Evolutionary conservation across 148 eudicot genomes (phyloP).

Genomic region (Rhododendron kiyosumense): DNA sequence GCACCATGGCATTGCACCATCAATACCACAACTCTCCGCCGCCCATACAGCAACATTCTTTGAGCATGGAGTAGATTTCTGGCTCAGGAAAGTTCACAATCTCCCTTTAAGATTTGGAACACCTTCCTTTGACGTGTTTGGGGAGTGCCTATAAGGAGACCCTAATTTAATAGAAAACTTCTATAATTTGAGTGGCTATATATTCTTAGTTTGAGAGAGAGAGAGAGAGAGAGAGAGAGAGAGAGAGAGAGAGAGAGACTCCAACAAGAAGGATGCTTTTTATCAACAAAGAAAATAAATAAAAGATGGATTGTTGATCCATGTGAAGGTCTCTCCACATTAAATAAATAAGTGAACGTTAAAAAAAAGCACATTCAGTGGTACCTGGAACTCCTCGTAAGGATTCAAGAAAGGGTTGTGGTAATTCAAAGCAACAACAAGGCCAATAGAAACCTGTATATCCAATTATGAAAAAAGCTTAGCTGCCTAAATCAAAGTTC

Average conservation of each 20-base stretch:
- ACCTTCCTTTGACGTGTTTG: not conserved
- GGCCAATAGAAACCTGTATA: slow-evolving; percentile 79
- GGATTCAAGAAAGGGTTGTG: slow-evolving; percentile 83
- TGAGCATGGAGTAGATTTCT: not conserved
- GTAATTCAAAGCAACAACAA: slow-evolving; percentile 86
- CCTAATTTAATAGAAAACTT: not conserved
- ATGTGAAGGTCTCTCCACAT: not conserved
- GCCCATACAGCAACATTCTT: not conserved
- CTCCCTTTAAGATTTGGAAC: not conserved
- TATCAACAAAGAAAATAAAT: not conserved
- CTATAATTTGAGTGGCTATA: not conserved
- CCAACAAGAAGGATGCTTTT: not conserved
- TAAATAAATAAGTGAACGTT: not conserved
- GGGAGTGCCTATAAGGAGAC: not conserved
- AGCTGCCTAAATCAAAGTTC: not conserved
- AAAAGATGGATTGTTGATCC: not conserved
- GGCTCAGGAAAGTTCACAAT: not conserved
- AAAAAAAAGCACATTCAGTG: not conserved
- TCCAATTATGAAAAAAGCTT: slow-evolving; percentile 1
- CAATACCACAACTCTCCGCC: not conserved
- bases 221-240: not conserved
- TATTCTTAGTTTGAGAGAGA: not conserved
- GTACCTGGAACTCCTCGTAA: slow-evolving; percentile 94
- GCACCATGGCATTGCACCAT: not conserved
- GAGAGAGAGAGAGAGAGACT: not conserved